Percentiles rank a stretch among this genome's conserved stretches.
Evolutionary conservation across 805 yeast species (phyloP).

Genomic region (Metschnikowia koreensis): DNA sequence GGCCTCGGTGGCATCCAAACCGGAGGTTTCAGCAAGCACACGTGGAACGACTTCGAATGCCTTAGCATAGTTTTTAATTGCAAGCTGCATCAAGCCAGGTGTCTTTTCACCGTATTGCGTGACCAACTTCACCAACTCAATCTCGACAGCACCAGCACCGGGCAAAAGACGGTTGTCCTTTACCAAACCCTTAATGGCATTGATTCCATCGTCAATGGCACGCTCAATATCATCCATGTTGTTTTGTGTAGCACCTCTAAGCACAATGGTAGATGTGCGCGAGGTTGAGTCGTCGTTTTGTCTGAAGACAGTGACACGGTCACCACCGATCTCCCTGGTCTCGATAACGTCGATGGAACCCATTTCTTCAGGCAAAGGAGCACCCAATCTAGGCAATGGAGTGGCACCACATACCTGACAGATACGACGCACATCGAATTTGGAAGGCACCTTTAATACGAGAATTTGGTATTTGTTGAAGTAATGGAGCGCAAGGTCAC

Average conservation of each 20-base stretch:
- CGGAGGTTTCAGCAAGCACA: conserved; percentile 90
- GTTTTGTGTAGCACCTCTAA: conserved; percentile 96
- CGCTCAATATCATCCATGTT: conserved; percentile 92
- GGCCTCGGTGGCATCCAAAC: conserved; percentile 86
- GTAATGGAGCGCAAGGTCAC: conserved; percentile 91
- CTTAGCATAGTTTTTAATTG: conserved; percentile 89
- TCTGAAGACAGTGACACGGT: conserved; percentile 89
- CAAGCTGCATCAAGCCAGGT: conserved; percentile 88
- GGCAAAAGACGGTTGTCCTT: conserved; percentile 78
- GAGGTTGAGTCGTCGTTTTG: conserved; percentile 65
- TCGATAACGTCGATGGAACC: conserved; percentile 86
- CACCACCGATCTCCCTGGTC: conserved; percentile 95
- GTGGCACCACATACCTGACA: conserved; percentile 98
- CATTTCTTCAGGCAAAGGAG: conserved; percentile 92
- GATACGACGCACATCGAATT: conserved; percentile 89
- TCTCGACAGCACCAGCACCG: conserved; percentile 96
- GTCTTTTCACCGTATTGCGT: conserved; percentile 89
- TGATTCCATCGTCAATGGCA: conserved; percentile 95
- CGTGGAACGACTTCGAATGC: conserved; percentile 95
- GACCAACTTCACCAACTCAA: conserved; percentile 76
- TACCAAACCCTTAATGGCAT: conserved; percentile 84
- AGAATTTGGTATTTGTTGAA: conserved; percentile 82
- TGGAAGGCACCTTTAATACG: conserved; percentile 86
- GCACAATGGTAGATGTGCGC: conserved; percentile 83
- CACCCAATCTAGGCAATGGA: conserved; percentile 89